These are phyloP conservation scores for Crepidotus variabilis DNA, from an alignment of 768 basidiomycete species.

Conservation along the genomic window DNA sequence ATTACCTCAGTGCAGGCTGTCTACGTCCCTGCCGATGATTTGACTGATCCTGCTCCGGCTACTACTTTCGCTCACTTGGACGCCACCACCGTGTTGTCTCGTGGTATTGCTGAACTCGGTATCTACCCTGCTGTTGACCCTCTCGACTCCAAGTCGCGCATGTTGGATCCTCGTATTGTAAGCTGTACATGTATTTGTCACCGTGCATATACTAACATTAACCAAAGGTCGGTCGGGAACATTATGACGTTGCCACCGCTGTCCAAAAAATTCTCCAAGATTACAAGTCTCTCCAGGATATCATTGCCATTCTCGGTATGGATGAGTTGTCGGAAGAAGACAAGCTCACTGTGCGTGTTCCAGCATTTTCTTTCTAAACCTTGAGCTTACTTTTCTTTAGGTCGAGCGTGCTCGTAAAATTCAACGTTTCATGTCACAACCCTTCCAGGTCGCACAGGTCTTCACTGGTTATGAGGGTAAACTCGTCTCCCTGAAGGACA, in stretches of 20 bases:
- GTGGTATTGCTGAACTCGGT: slow-evolving; percentile 98
- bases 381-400: slow-evolving; percentile 27
- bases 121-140: slow-evolving; percentile 99
- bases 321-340: slow-evolving; percentile 99
- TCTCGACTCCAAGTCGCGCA: slow-evolving; percentile 98
- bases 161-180: slow-evolving; percentile 99
- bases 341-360: slow-evolving; percentile 82
- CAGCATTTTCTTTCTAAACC: neutral
- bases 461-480: slow-evolving; percentile 99
- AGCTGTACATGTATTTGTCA: slow-evolving; percentile 20
- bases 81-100: slow-evolving; percentile 98
- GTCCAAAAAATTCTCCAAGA: slow-evolving; percentile 97
- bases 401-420: slow-evolving; percentile 99
- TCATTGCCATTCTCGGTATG: slow-evolving; percentile 99
- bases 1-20: slow-evolving; percentile 99
- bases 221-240: slow-evolving; percentile 74
- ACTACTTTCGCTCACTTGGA: slow-evolving; percentile 99
- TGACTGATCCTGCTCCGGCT: slow-evolving; percentile 99
- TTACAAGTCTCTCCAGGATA: slow-evolving; percentile 97
- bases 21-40: slow-evolving; percentile 99
- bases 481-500: slow-evolving; percentile 95
- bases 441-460: slow-evolving; percentile 99
- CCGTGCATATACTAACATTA: neutral
- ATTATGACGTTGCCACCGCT: slow-evolving; percentile 94
- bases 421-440: slow-evolving; percentile 99